phyloP scores from a whole-genome alignment of 495 filamentous ascomycete species.

The Chaetomium fimeti region DNA sequence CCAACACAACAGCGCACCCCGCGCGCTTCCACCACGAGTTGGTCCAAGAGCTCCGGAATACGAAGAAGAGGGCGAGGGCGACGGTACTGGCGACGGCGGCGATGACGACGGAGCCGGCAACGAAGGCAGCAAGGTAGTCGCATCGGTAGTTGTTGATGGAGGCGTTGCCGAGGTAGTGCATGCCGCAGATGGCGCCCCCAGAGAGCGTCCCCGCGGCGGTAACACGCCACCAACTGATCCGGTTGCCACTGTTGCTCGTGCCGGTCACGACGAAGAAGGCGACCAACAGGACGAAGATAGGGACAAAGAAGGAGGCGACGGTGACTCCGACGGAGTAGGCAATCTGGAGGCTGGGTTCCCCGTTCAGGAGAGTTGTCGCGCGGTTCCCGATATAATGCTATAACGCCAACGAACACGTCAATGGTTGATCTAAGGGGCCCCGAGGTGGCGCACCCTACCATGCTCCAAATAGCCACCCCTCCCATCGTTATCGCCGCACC shows the following conservation, averaged over 20 bases:
- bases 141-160: conserved; percentile 76
- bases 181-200: conserved; percentile 74
- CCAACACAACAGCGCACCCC: conserved; percentile 64
- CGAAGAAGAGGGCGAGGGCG: conserved; percentile 74
- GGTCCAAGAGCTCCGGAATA: conserved; percentile 72
- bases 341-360: conserved; percentile 62
- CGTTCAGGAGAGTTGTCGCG: conserved; percentile 67
- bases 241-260: conserved; percentile 54
- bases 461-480: conserved; percentile 69
- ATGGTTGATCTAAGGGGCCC: not conserved
- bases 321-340: conserved; percentile 72
- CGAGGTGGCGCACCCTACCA: conserved; percentile 35
- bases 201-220: conserved; percentile 62
- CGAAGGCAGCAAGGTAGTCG: conserved; percentile 53
- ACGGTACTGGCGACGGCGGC: conserved; percentile 65
- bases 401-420: conserved; percentile 7
- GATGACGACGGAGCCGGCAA: conserved; percentile 70
- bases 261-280: conserved; percentile 72
- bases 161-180: conserved; percentile 87
- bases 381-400: conserved; percentile 81
- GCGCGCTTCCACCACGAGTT: conserved; percentile 72
- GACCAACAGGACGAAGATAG: conserved; percentile 66
- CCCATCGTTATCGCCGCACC: conserved; percentile 76
- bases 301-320: conserved; percentile 75
- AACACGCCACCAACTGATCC: conserved; percentile 57